A percentile compares a stretch with the other conserved stretches of the same genome.
These are phyloP conservation scores for Cercospora sp. DNA, from an alignment of 2,329 filamentous ascomycete species.

Conservation along the genomic window DNA sequence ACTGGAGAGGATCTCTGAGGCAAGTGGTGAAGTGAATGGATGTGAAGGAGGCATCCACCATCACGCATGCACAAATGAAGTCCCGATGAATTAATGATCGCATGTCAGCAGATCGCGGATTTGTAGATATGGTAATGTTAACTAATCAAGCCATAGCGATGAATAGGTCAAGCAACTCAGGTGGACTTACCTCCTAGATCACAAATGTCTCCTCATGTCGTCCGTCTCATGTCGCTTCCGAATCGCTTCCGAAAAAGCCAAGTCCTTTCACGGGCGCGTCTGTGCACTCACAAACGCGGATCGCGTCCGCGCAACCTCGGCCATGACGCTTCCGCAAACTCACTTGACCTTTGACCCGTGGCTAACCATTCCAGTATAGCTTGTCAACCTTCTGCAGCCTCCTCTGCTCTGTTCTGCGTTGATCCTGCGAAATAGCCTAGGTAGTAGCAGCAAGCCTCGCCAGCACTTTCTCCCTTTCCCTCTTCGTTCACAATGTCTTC, in stretches of 20 bases:
- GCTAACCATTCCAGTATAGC: conserved; percentile 16
- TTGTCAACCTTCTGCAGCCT: conserved; percentile 9
- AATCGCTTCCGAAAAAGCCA: conserved; percentile 6
- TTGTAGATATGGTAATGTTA: neutral
- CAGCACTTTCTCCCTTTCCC: conserved; percentile 3
- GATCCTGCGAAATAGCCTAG: conserved; percentile 12
- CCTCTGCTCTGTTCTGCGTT: neutral
- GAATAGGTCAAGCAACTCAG: neutral
- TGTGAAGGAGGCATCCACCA: neutral
- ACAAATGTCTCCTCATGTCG: neutral
- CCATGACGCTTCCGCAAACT: neutral
- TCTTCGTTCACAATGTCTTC: conserved; percentile 24
- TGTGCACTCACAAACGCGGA: neutral
- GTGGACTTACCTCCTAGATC: neutral
- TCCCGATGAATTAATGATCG: neutral
- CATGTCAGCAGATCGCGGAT: neutral
- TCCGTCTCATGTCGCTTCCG: neutral
- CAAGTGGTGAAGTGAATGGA: neutral
- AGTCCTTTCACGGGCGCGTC: neutral
- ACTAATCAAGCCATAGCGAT: neutral
- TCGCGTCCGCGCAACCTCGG: conserved; percentile 11
- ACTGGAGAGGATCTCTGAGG: conserved; percentile 7
- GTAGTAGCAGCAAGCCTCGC: neutral
- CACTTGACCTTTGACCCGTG: conserved; percentile 8
- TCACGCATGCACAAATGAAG: neutral